Percentiles rank a stretch among this genome's conserved stretches.
These are phyloP conservation scores for Scheffersomyces coipomensis DNA, from an alignment of 805 yeast genomes.

Conservation along the genomic window DNA sequence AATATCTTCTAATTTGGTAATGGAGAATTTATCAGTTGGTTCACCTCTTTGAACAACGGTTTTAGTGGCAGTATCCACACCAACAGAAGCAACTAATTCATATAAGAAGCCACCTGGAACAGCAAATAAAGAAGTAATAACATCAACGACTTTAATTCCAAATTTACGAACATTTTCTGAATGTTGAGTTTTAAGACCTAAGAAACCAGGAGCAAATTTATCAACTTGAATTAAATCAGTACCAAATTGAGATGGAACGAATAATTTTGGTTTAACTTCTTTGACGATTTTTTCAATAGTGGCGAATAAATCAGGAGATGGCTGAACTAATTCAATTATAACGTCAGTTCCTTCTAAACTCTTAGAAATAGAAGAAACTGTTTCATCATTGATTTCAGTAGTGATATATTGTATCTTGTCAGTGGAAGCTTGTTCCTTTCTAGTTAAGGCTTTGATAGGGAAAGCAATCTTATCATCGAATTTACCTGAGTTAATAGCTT, in stretches of 20 bases:
- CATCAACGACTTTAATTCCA: conserved; percentile 10
- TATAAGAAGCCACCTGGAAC: conserved; percentile 20
- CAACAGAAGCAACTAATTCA: conserved; percentile 29
- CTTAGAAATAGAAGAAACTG: conserved; percentile 24
- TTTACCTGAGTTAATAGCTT: conserved; percentile 41
- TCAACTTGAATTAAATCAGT: conserved; percentile 31
- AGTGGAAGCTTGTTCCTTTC: conserved; percentile 34
- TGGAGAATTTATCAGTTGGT: conserved; percentile 30
- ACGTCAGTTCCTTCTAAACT: conserved; percentile 50
- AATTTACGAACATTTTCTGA: conserved; percentile 35
- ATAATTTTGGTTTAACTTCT: conserved; percentile 45
- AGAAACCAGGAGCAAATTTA: conserved; percentile 32
- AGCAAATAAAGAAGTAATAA: conserved; percentile 9
- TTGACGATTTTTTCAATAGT: conserved; percentile 37
- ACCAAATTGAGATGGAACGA: conserved; percentile 63
- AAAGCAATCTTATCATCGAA: conserved; percentile 38
- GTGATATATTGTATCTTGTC: conserved; percentile 37
- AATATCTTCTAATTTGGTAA: conserved; percentile 38
- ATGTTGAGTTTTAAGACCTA: conserved; percentile 32
- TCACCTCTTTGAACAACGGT: conserved; percentile 39
- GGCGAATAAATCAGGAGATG: conserved; percentile 25
- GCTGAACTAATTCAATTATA: conserved; percentile 42
- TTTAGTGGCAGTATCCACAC: conserved; percentile 31
- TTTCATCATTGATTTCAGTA: conserved; percentile 23
- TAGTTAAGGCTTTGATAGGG: conserved; percentile 52